phyloP scores from a whole-genome alignment of 192 early-diverging fungal genomes.

The Rhizoclosmatium sp. region DNA sequence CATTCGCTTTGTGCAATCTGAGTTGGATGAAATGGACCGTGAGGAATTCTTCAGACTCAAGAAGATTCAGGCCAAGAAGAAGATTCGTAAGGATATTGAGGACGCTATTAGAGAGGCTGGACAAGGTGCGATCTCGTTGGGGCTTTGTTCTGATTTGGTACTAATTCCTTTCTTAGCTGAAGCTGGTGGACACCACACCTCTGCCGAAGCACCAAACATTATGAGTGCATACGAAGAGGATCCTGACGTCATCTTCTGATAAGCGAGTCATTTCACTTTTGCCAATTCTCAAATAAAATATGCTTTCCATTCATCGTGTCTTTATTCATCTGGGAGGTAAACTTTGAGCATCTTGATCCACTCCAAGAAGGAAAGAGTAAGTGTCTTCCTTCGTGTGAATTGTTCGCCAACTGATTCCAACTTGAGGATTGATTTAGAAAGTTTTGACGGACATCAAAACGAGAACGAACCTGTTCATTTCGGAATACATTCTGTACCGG shows the following conservation, averaged over 20 bases:
- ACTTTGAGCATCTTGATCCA: slow-evolving; percentile 57
- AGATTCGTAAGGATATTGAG: slow-evolving; percentile 74
- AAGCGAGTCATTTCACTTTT: slow-evolving; percentile 4
- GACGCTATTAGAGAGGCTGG: slow-evolving; percentile 59
- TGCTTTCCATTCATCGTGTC: slow-evolving; percentile 41
- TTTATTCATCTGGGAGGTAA: slow-evolving; percentile 42
- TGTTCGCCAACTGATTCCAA: slow-evolving; percentile 58
- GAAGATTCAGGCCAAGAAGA: slow-evolving; percentile 99
- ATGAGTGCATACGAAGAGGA: slow-evolving; percentile 64
- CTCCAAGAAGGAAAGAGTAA: slow-evolving; percentile 58
- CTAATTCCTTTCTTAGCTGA: neutral
- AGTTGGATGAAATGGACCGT: slow-evolving; percentile 97
- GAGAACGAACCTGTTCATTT: slow-evolving; percentile 48
- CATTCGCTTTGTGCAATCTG: slow-evolving; percentile 93
- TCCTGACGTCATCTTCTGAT: slow-evolving; percentile 62
- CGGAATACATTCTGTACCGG: slow-evolving; percentile 50
- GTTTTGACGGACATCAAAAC: neutral
- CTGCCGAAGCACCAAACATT: slow-evolving; percentile 41
- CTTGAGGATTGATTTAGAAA: slow-evolving; percentile 24
- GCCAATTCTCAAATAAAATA: slow-evolving; percentile 11
- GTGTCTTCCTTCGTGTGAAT: slow-evolving; percentile 52
- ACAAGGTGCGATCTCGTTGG: slow-evolving; percentile 1
- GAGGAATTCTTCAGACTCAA: slow-evolving; percentile 99
- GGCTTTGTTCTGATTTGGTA: neutral
- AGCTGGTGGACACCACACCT: neutral